Evolutionary conservation across 2,329 filamentous ascomycete genomes (phyloP), one percentile per base, ranked within the genome.

Genomic region (Zasmidium cellare): DNA sequence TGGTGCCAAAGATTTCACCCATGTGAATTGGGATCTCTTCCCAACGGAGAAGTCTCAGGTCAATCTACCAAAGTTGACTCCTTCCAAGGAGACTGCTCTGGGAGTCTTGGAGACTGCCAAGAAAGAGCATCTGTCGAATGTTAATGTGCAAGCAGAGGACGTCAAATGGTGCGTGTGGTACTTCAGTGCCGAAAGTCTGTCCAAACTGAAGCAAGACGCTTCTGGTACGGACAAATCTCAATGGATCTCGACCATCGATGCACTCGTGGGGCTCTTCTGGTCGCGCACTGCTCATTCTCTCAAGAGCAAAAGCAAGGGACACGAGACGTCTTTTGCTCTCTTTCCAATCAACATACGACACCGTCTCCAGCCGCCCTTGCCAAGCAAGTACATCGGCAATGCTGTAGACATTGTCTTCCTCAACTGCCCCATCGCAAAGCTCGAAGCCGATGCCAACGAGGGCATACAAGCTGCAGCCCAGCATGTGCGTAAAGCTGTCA

Each of bases 171-270:
- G 48, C 28, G 46, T 63, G 18, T 65, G 62, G 62, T 31, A 54
- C 16, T 63, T 65, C 48, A 53, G 50, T 16, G 20, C 58, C 12
- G 58, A 59, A n/a, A 55, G 23, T 20, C 51, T 65, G 16, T 58
- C 53, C 5, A 51, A 55, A 9, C 44, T 65, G 25, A 65, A 63
- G 46, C 51, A 54, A 25, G 58, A 53, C 31, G 59, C 60, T 16
- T 55, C 58, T 3, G 52, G 46, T 9, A 20, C 35, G n/a, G 44
- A 53, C 38, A 19, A 44, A 2, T 41, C 44, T 12, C 25, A 52
- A 28, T 65, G 62, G 62, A 65, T 65, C 25, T 65, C 62, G 11
- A 65, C 62, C 18, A 61, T 61, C 56, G 53, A 65, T 38, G 62
- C 60, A 3, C 18, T 65, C 14, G 44, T 63, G 24, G 60, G 58